These are phyloP conservation scores for Heteromeles arbutifolia DNA, from an alignment of 306 rosid species.

Conservation along the genomic window DNA sequence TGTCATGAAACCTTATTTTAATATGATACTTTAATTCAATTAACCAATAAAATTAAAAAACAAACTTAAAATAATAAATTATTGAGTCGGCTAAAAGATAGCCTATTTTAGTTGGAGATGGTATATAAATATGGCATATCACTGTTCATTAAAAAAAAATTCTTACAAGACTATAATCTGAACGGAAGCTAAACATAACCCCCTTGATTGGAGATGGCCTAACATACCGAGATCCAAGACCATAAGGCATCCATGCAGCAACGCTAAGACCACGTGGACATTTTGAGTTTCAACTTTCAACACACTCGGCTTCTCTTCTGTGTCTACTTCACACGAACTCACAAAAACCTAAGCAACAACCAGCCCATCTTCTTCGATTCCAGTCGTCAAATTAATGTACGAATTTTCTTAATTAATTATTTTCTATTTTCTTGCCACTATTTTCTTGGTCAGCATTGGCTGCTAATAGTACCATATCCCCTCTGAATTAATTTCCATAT, in stretches of 20 bases:
- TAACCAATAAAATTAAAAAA: no score
- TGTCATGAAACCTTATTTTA: no score
- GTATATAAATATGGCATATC: no score
- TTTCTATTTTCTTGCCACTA: neutral
- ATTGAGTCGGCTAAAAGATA: no score
- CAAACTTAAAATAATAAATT: no score
- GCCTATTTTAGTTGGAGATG: rapidly evolving
- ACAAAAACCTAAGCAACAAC: neutral
- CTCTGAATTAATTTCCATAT: neutral
- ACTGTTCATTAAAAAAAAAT: no score
- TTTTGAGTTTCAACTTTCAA: neutral
- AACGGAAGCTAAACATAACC: no score
- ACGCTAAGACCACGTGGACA: neutral
- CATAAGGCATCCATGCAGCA: neutral
- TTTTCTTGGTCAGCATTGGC: neutral
- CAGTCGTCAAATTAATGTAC: neutral
- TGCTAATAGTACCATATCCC: neutral
- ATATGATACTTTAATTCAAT: no score
- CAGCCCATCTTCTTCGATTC: neutral
- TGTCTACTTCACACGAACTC: neutral
- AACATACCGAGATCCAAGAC: no score
- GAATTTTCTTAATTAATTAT: neutral
- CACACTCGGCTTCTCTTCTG: neutral
- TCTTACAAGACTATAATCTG: no score
- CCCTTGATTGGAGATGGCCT: no score